Conservation (phyloP, 805 yeast species). For the Myxozyma geophila region DNA sequence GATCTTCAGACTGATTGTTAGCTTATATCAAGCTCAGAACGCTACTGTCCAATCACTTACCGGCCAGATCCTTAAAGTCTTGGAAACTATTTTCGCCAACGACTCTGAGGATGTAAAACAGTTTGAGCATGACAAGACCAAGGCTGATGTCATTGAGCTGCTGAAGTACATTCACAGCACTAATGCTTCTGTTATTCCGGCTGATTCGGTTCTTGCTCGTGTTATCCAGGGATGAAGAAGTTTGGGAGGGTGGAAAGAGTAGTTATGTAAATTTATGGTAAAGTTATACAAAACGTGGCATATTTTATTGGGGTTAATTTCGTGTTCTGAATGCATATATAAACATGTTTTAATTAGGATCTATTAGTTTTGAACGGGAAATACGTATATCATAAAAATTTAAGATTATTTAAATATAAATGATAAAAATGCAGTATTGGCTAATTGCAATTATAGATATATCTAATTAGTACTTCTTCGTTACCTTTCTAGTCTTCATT, state of each 20-base stretch:
- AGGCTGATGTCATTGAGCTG: slow-evolving; percentile 66
- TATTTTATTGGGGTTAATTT: not conserved
- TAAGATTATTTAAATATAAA: no score
- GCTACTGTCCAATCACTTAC: slow-evolving; percentile 50
- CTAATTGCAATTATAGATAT: not conserved
- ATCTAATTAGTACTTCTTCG: not conserved
- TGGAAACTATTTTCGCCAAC: slow-evolving; percentile 71
- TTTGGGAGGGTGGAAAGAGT: no score
- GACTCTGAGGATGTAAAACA: slow-evolving; percentile 81
- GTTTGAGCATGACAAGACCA: slow-evolving; percentile 71
- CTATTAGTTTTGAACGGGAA: no score
- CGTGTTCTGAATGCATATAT: slow-evolving; percentile 1
- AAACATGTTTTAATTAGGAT: not conserved
- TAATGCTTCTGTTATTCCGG: slow-evolving; percentile 53
- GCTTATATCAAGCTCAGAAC: slow-evolving; percentile 66
- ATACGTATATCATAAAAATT: no score
- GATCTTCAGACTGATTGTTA: slow-evolving; percentile 74
- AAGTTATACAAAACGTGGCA: no score
- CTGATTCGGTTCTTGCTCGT: slow-evolving; percentile 15
- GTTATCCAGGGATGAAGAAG: not conserved
- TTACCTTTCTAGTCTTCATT: slow-evolving; percentile 12
- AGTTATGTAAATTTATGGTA: no score
- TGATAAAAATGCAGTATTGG: not conserved
- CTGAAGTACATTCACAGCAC: slow-evolving; percentile 72
- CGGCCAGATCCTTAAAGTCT: slow-evolving; percentile 61